Conservation (phyloP, 2,329 filamentous ascomycete genomes). For the Leptographium flavum region DNA sequence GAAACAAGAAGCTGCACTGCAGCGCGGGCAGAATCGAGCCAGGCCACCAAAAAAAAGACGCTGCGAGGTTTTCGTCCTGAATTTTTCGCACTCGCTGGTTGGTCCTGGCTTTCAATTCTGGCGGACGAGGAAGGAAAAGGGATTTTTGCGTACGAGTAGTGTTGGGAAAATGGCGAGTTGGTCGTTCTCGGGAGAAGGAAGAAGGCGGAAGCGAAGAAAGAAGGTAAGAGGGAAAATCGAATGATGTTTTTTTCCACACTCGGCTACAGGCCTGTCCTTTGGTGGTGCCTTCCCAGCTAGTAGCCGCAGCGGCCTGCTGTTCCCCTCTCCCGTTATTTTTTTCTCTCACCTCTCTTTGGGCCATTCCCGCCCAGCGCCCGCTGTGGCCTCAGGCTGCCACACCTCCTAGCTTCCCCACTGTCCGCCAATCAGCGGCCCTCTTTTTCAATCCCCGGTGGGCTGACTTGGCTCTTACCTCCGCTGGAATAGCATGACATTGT, state of each 20-base stretch:
- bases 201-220: conserved; percentile 4
- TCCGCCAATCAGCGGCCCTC: conserved; percentile 2
- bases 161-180: not conserved
- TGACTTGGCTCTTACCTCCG: not conserved
- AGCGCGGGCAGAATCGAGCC: too few species aligned
- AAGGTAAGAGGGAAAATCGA: conserved; percentile 12
- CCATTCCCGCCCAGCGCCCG: not conserved
- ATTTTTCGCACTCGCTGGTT: too few species aligned
- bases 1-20: too few species aligned
- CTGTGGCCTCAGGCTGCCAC: not conserved
- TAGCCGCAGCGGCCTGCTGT: not conserved
- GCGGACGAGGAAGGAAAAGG: not conserved
- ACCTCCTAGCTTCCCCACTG: not conserved
- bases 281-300: not conserved
- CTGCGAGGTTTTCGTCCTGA: too few species aligned
- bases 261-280: conserved; percentile 4
- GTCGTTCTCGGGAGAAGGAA: not conserved
- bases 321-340: conserved; percentile 1
- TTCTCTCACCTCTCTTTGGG: not conserved
- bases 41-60: too few species aligned
- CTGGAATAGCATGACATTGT: not conserved
- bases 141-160: not conserved
- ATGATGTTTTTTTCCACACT: conserved; percentile 12
- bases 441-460: conserved; percentile 5
- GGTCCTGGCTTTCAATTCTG: not conserved